A percentile compares a stretch with the other conserved stretches of the same genome.
Conservation (phyloP, 1,139 yeast species). For the Debaryomyces robertsiae region DNA sequence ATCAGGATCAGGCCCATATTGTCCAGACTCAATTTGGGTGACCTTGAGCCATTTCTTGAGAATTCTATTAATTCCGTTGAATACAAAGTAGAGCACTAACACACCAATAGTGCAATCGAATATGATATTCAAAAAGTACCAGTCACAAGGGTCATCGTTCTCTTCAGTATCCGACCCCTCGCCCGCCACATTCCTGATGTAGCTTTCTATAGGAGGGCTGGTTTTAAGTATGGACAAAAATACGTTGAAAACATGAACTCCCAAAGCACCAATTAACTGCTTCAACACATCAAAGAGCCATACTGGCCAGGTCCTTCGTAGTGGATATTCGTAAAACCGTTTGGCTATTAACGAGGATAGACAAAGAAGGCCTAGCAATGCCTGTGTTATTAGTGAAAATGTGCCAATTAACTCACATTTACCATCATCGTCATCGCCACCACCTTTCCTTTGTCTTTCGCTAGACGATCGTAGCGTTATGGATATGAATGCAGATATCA, state of each 20-base stretch:
- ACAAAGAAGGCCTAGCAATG: slow-evolving; percentile 71
- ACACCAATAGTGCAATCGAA: slow-evolving; percentile 97
- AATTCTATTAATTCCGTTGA: slow-evolving; percentile 47
- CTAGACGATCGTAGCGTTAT: slow-evolving; percentile 3
- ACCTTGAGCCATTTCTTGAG: slow-evolving; percentile 35
- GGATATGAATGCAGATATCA: slow-evolving; percentile 5
- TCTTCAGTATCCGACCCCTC: slow-evolving; percentile 11
- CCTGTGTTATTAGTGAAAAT: slow-evolving; percentile 66
- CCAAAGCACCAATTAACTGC: slow-evolving; percentile 84
- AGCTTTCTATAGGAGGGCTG: slow-evolving; percentile 17
- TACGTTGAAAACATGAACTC: slow-evolving; percentile 81
- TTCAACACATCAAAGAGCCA: slow-evolving; percentile 92
- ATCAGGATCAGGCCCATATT: slow-evolving; percentile 61
- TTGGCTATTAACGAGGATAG: slow-evolving; percentile 73
- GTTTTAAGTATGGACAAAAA: slow-evolving; percentile 62
- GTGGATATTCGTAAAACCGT: slow-evolving; percentile 75
- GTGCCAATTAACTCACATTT: slow-evolving; percentile 74
- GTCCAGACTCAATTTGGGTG: slow-evolving; percentile 73
- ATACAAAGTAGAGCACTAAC: slow-evolving; percentile 67
- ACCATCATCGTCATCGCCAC: slow-evolving; percentile 18
- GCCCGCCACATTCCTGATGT: slow-evolving; percentile 23
- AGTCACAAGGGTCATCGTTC: slow-evolving; percentile 66
- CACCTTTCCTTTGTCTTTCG: background rate
- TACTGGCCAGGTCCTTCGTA: slow-evolving; percentile 79
- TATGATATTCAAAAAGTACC: slow-evolving; percentile 87